phyloP scores from a whole-genome alignment of 2,329 filamentous ascomycete genomes.

The Botryosphaeria dothidea region DNA sequence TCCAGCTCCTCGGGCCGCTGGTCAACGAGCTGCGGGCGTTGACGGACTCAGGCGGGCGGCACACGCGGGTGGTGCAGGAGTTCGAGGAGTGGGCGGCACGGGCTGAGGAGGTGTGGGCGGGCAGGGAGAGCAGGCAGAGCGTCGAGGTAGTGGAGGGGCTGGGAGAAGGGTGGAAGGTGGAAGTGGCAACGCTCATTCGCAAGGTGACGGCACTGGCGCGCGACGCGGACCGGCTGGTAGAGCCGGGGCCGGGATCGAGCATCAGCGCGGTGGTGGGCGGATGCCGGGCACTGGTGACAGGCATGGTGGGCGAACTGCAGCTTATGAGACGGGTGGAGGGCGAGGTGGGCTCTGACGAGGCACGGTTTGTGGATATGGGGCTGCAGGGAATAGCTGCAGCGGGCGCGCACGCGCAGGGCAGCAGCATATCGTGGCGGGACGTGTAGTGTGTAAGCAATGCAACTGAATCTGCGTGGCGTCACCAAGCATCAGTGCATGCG shows the following conservation, averaged over 20 bases:
- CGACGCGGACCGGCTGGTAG: constrained; percentile 33
- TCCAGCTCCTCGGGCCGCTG: constrained; percentile 37
- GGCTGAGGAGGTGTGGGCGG: constrained; percentile 32
- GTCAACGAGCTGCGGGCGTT: constrained; percentile 38
- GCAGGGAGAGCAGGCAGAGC: constrained; percentile 21
- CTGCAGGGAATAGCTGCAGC: not conserved
- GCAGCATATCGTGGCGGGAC: not conserved
- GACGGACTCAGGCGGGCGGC: constrained; percentile 34
- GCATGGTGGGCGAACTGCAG: constrained; percentile 35
- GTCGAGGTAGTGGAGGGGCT: constrained; percentile 28
- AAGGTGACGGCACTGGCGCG: constrained; percentile 34
- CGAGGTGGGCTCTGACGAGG: constrained; percentile 34
- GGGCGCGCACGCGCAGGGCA: not conserved
- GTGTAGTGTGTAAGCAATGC: constrained; percentile 17
- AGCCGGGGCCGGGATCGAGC: constrained; percentile 33
- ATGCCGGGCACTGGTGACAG: constrained; percentile 32
- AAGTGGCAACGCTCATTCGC: constrained; percentile 35
- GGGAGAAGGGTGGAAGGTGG: constrained; percentile 35
- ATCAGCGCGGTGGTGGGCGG: constrained; percentile 32
- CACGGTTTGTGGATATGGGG: constrained; percentile 35
- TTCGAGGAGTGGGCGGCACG: constrained; percentile 36
- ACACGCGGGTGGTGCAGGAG: constrained; percentile 29
- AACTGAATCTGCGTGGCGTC: constrained; percentile 8
- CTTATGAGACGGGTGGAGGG: constrained; percentile 35
- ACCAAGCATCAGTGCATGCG: constrained; percentile 4